Evolutionary conservation across 2,329 filamentous ascomycete genomes (phyloP).

Genomic region (Hysterium pulicare): DNA sequence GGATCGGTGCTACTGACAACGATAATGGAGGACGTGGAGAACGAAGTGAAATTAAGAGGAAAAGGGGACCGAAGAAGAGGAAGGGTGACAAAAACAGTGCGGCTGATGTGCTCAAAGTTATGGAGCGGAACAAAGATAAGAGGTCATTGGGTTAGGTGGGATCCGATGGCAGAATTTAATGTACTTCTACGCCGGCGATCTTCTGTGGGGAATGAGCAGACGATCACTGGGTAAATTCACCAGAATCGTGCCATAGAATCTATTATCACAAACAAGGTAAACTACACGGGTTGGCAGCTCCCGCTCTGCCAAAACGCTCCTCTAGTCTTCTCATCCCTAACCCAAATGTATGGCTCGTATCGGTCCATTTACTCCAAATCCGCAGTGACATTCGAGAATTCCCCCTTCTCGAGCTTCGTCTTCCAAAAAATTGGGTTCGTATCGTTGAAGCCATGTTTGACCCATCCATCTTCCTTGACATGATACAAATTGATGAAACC

Average conservation of each 20-base stretch:
- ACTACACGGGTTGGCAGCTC: conserved; percentile 1
- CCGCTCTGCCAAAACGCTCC: neutral
- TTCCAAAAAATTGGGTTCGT: conserved; percentile 99
- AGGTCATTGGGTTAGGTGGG: conserved; percentile 15
- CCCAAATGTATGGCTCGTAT: too few species aligned
- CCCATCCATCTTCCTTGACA: conserved; percentile 98
- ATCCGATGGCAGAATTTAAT: too few species aligned
- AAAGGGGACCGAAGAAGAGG: conserved; percentile 69
- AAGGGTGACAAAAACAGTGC: conserved; percentile 77
- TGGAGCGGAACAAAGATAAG: conserved; percentile 60
- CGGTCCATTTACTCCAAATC: conserved; percentile 65
- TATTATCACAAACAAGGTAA: conserved; percentile 3
- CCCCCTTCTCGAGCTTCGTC: conserved; percentile 96
- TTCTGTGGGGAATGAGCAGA: neutral
- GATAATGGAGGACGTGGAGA: conserved; percentile 44
- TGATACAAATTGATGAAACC: conserved; percentile 99
- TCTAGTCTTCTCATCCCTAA: neutral
- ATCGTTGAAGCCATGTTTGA: conserved; percentile 96
- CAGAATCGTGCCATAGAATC: neutral
- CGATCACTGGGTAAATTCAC: neutral
- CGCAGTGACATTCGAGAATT: conserved; percentile 94
- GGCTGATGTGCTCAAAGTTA: conserved; percentile 73
- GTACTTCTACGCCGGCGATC: too few species aligned
- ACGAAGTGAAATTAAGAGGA: conserved; percentile 59
- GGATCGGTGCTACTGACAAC: conserved; percentile 50